Evolutionary conservation across 164 flowering plant genomes (phyloP).

Genomic region (Buxus sempervirens): DNA sequence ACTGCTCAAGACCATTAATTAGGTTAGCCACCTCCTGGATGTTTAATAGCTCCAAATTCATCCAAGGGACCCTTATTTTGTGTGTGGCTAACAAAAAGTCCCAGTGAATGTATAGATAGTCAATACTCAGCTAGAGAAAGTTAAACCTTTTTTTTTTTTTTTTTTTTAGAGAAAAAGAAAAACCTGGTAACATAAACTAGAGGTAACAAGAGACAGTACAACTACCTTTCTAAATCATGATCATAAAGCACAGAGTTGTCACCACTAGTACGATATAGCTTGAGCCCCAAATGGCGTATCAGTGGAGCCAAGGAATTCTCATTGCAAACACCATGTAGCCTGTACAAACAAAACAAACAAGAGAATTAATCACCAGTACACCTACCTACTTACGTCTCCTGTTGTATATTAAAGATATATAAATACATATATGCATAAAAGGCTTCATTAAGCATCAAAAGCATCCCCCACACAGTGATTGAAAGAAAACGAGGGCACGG

Average conservation of each 20-base stretch:
- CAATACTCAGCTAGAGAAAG: no score
- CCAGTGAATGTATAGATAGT: no score
- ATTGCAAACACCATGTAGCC: slow-evolving; percentile 96
- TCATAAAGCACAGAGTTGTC: slow-evolving; percentile 89
- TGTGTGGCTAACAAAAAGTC: background rate
- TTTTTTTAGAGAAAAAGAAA: no score
- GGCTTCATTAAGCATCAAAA: background rate
- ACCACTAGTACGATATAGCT: slow-evolving; percentile 88
- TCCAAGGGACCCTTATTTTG: no score
- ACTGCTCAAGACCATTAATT: no score
- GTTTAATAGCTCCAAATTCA: no score
- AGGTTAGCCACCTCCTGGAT: no score
- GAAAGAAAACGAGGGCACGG: no score
- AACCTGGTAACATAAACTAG: background rate
- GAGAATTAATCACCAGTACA: slow-evolving; percentile 2
- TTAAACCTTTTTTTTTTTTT: no score
- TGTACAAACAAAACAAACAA: slow-evolving; percentile 23
- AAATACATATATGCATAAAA: no score
- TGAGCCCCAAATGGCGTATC: slow-evolving; percentile 69
- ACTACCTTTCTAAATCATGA: slow-evolving; percentile 90
- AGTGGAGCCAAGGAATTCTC: slow-evolving; percentile 96
- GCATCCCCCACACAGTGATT: no score
- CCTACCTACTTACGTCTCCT: background rate
- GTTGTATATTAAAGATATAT: background rate
- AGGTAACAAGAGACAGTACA: background rate